phyloP scores from a whole-genome alignment of 768 basidiomycete species.

The Krasilnikovozyma curviuscula region DNA sequence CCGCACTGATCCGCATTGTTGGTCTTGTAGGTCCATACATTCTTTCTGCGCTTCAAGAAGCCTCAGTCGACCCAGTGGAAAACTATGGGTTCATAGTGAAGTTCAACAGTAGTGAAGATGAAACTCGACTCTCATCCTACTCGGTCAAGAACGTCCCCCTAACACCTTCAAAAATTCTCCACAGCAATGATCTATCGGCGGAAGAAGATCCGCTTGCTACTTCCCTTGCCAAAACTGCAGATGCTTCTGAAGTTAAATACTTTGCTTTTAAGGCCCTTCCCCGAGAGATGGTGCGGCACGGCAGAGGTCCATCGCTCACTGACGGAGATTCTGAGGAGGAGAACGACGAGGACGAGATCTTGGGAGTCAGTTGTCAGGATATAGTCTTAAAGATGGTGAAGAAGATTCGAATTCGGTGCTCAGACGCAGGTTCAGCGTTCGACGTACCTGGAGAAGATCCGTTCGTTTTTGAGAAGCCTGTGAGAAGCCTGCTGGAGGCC shows the following conservation, averaged over 20 bases:
- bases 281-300: conserved; percentile 18
- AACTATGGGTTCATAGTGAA: conserved; percentile 40
- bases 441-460: too few relatives aligned
- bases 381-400: too few relatives aligned
- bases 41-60: conserved; percentile 76
- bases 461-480: too few relatives aligned
- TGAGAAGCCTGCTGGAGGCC: too few relatives aligned
- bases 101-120: conserved; percentile 54
- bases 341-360: conserved; percentile 43
- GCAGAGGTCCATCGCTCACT: conserved; percentile 7
- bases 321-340: conserved; percentile 24
- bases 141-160: conserved; percentile 45
- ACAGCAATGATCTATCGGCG: conserved; percentile 22
- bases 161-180: conserved; percentile 25
- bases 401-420: too few relatives aligned
- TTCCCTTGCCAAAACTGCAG: not conserved
- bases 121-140: conserved; percentile 65
- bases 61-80: conserved; percentile 65
- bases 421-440: too few relatives aligned
- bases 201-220: conserved; percentile 26
- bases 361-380: too few relatives aligned
- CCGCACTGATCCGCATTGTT: not conserved
- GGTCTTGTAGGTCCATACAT: conserved; percentile 65
- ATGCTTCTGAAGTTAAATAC: conserved; percentile 13
- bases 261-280: conserved; percentile 29